These are phyloP conservation scores for Wakefieldia striispora DNA, from an alignment of 768 basidiomycete species.

Conservation along the genomic window DNA sequence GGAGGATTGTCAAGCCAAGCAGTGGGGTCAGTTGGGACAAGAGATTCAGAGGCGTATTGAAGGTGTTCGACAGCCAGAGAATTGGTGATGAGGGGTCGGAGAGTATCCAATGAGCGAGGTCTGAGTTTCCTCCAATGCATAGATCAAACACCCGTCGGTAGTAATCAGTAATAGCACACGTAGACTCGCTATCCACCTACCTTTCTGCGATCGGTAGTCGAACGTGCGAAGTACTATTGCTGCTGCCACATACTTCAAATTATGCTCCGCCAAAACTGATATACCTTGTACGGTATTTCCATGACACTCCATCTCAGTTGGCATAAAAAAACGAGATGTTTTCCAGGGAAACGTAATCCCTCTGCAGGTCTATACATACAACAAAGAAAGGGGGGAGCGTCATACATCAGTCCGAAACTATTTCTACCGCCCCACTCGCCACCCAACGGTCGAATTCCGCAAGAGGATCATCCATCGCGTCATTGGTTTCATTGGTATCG, in stretches of 20 bases:
- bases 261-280: no score
- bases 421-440: conserved; percentile 59
- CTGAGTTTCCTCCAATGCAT: neutral
- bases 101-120: neutral
- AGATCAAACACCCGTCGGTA: neutral
- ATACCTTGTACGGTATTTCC: neutral
- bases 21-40: conserved; percentile 73
- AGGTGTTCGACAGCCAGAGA: conserved; percentile 53
- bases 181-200: neutral
- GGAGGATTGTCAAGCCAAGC: conserved; percentile 70
- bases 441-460: conserved; percentile 71
- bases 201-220: neutral
- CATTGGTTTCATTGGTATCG: conserved; percentile 1
- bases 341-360: neutral
- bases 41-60: conserved; percentile 57
- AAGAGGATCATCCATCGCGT: conserved; percentile 44
- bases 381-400: neutral
- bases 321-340: neutral
- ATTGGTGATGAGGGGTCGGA: neutral
- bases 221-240: no score
- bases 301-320: neutral
- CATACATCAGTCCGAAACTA: conserved; percentile 32
- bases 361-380: neutral
- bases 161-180: neutral
- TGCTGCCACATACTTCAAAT: neutral